Evolutionary conservation across 495 filamentous ascomycete genomes (phyloP), one percentile per base, ranked within the genome.

Genomic region (Xanthoparmelia taractica): DNA sequence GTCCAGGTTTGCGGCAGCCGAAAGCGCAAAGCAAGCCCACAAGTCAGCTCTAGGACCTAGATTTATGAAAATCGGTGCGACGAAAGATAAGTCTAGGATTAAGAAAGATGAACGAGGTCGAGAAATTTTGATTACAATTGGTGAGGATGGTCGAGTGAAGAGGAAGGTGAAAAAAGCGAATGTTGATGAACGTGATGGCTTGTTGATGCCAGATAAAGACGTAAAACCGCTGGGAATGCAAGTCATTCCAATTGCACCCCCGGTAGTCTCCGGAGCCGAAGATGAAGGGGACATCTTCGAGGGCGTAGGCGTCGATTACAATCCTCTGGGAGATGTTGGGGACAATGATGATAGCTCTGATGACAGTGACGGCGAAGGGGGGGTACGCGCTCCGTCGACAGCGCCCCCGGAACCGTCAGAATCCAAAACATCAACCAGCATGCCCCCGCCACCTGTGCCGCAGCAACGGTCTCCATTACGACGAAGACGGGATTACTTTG

Each of bases 91-190:
- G 45, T 84, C 86, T 0, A 85, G 88, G 70, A 84, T 95, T 65
- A 91, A 96, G 75, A 77, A 78, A 57, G 89, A 95, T 68, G 79
- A 82, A 60, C 84, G 85, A 61, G 87, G 92, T 8, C 78, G 90
- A 57, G 90, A 97, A 71, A 84, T 97, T 5, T 78, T 97, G 60
- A 86, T 96, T 63, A 88, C 91, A 20, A 84, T 90, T 11, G 92
- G 96, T 71, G 87, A 89, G 52, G 82, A 96, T 65, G 95, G 94
- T 12, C 87, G 91, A 54, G 88, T 89, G 64, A 94, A 95, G 73
- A 82, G 90, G 65, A 97, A 96, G 74, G 82, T 93, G 23, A 75
- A 78, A 82, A 68, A 87, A 80, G 71, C 69, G 73, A 78, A 78
- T 60, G 60, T 68, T 31, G 68, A 71, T 18, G 65, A 70, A 25